Evolutionary conservation across 306 rosid genomes (phyloP), one percentile per base, ranked within the genome.

Genomic region (Gynostemma pentaphyllum): DNA sequence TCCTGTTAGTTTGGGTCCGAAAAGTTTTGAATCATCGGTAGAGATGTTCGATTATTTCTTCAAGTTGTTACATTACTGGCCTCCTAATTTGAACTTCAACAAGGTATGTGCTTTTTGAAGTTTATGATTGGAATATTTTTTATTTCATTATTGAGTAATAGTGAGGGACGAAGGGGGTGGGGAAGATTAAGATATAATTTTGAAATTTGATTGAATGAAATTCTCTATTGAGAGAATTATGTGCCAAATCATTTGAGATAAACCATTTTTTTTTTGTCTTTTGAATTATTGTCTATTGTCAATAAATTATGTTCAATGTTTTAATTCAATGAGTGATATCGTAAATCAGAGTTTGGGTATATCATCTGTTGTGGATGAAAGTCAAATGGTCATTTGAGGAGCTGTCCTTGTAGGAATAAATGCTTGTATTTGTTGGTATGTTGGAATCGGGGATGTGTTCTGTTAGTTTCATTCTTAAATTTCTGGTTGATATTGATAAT

Each of bases 41-140:
- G 72, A 68, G 52, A n/a, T 68, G 72, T 68, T 68, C 44, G 72
- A 68, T 54, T 54, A 68, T 54, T 68, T 68, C 64, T 68, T 28
- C 32, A 68, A 54, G 23, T 42, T 68, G 14, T 87, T 87, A 32
- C 94, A 87, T 67, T 23, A 67, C 49, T 90, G 96, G 97, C 81
- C 94, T 16, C 78, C 82, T 7, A 50, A 76, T 73, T 45, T 90
- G 69, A 68, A 81, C 56, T 45, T 85, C 47, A 90, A 90, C 74
- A 76, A 81, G 97, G 96, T 90, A 72, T 44, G 12, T 0, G 28
- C 64, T 53, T 21, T 4, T n/a, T 10, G n/a, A n/a, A n/a, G n/a
- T n/a, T n/a, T n/a, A n/a, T n/a, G n/a, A n/a, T n/a, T n/a, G n/a
- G n/a, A n/a, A n/a, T n/a, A n/a, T n/a, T n/a, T n/a, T n/a, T n/a